Base-by-base conservation (phyloP, 306 rosid species). In the Luffa aegyptiaca region DNA sequence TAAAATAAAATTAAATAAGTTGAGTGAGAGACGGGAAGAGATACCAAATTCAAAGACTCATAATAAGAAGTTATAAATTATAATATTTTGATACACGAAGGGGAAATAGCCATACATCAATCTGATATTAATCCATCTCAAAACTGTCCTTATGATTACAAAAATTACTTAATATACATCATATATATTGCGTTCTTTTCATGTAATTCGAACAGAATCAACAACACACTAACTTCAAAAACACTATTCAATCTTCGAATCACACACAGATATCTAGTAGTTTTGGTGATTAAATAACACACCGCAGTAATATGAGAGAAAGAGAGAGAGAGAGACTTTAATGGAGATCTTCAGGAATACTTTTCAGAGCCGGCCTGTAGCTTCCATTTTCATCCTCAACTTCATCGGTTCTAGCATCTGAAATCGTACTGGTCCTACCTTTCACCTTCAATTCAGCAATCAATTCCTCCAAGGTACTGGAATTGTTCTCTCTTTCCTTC, bases 291-390 rank as follows among this genome's bases (percentile, higher is more conserved):
- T 6, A 45, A 69, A 70, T 70, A 70, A 45, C 76, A 70, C 55
- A 70, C 76, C 74, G 20, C 17, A 44, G 3, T n/a, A 18, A 70
- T 42, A 70, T 69, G 41, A 59, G 1, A 21, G 5, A 59, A 20
- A 58, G 2, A 31, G 39, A 62, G 75, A 41, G 18, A 42, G 36
- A 64, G 45, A 64, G 12, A 16, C 35, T 42, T 68, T 71, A 13
- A 48, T 48, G 59, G 12, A 70, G 51, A 10, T 84, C 90, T 81
- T 95, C 97, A 21, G 96, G 88, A 79, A 91, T 92, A 82, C 87
- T 88, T 69, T 89, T 89, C 80, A 90, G 84, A 81, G 75, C 81
- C 70, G 95, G 97, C 77, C 72, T 89, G 97, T 92, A 86, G 69
- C 84, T 51, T 16, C 79, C 80, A 61, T 41, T 80, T 0, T 10